These are phyloP conservation scores for Penicillium digitatum DNA, from an alignment of 2,329 filamentous ascomycete genomes.

Conservation along the genomic window DNA sequence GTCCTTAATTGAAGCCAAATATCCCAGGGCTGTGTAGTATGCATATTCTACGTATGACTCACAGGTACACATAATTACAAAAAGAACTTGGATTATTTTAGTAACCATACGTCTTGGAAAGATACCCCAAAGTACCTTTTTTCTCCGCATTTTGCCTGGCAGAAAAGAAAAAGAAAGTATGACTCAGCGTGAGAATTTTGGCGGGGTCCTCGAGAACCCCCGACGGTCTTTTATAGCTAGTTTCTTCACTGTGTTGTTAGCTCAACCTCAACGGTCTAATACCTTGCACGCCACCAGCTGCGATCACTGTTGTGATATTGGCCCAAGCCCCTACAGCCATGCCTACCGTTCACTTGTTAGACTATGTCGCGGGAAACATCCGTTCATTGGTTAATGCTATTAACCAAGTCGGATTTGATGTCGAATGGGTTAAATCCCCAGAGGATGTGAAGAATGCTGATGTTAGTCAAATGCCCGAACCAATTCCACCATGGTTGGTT, in stretches of 20 bases:
- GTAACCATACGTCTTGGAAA: neutral
- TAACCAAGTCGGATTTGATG: constrained; percentile 86
- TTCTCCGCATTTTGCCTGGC: constrained; percentile 16
- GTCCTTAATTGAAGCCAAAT: neutral
- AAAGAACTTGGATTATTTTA: neutral
- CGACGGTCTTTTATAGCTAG: neutral
- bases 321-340: constrained; percentile 26
- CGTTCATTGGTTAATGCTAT: constrained; percentile 96
- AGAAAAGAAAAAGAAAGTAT: constrained; percentile 24
- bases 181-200: constrained; percentile 25
- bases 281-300: neutral
- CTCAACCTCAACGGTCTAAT: constrained; percentile 10
- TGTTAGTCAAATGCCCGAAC: constrained; percentile 49
- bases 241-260: neutral
- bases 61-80: neutral
- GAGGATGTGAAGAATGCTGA: constrained; percentile 81
- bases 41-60: neutral
- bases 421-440: constrained; percentile 86
- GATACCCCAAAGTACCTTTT: neutral
- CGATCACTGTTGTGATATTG: neutral
- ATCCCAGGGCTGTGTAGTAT: neutral
- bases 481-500: neutral
- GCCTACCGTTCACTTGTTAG: constrained; percentile 53
- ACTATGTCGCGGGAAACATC: constrained; percentile 96
- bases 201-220: constrained; percentile 12